Conservation (phyloP, 1,284 basidiomycete genomes). For the Moesziomyces globuligerus region DNA sequence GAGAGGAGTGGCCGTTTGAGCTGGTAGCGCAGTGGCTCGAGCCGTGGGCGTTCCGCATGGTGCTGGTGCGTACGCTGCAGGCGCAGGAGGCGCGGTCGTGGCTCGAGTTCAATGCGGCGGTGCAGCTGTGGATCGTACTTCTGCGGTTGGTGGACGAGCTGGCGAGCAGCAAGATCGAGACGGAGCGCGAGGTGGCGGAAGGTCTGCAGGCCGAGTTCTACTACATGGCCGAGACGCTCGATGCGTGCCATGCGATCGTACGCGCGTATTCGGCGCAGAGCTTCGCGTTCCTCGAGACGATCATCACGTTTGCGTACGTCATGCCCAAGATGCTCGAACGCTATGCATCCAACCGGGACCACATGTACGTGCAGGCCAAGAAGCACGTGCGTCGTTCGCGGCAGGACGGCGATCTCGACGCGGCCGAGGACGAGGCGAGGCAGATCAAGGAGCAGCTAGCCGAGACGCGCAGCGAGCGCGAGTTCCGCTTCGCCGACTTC, state of each 20-base stretch:
- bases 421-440: slow-evolving; percentile 40
- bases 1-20: slow-evolving; percentile 50
- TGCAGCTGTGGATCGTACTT: slow-evolving; percentile 64
- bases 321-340: slow-evolving; percentile 65
- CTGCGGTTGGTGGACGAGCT: slow-evolving; percentile 61
- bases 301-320: slow-evolving; percentile 59
- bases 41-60: slow-evolving; percentile 64
- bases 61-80: slow-evolving; percentile 51
- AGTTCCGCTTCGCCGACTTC: slow-evolving; percentile 62
- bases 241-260: slow-evolving; percentile 54
- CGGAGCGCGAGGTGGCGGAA: slow-evolving; percentile 57
- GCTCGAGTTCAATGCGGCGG: slow-evolving; percentile 62
- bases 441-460: slow-evolving; percentile 43
- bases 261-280: slow-evolving; percentile 61
- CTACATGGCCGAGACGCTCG: slow-evolving; percentile 62
- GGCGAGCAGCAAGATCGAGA: slow-evolving; percentile 45
- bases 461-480: slow-evolving; percentile 53
- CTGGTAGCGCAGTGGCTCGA: slow-evolving; percentile 61
- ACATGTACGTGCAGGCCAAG: slow-evolving; percentile 63
- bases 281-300: slow-evolving; percentile 59
- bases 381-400: slow-evolving; percentile 46
- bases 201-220: slow-evolving; percentile 62
- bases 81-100: slow-evolving; percentile 55
- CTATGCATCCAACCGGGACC: slow-evolving; percentile 56
- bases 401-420: slow-evolving; percentile 43